Evolutionary conservation across 1,284 basidiomycete genomes (phyloP).

Genomic region (Boletellus dicymbophilus): DNA sequence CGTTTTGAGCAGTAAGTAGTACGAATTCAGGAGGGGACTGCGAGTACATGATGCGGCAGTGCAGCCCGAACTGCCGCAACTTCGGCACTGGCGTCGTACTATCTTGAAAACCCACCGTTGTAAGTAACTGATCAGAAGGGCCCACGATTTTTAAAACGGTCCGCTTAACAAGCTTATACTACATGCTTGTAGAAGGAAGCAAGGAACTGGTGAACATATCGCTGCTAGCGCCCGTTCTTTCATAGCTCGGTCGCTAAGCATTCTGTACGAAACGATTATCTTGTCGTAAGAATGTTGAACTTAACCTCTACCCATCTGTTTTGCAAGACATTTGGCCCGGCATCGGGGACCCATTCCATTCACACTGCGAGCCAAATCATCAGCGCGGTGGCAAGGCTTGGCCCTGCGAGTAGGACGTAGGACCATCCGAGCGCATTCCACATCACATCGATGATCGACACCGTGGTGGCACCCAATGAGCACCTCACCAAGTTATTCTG

Average conservation of each 20-base stretch:
- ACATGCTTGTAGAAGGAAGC: constrained; percentile 28
- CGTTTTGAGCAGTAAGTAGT: too few species aligned
- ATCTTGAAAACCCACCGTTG: too few species aligned
- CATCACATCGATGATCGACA: constrained; percentile 48
- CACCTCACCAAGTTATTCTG: constrained; percentile 57
- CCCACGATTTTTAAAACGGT: too few species aligned
- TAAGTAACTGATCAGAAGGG: too few species aligned
- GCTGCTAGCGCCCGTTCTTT: constrained; percentile 17
- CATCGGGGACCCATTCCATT: constrained; percentile 42
- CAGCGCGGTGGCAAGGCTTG: constrained; percentile 40
- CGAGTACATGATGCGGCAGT: too few species aligned
- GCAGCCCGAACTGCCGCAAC: too few species aligned
- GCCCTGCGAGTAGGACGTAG: constrained; percentile 43
- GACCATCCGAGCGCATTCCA: constrained; percentile 53
- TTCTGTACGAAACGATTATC: background rate
- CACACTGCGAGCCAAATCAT: constrained; percentile 39
- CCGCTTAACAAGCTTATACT: too few species aligned
- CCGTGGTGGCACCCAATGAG: constrained; percentile 44
- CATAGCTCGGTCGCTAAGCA: background rate
- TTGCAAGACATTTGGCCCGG: constrained; percentile 29
- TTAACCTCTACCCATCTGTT: constrained; percentile 2
- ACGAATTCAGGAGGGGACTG: too few species aligned
- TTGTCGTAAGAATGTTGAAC: background rate
- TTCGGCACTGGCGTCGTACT: too few species aligned
- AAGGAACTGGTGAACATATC: constrained; percentile 28